Percentiles rank a stretch among this genome's conserved stretches.
phyloP scores from a whole-genome alignment of 805 yeast species.

The Barnettozyma salicaria region DNA sequence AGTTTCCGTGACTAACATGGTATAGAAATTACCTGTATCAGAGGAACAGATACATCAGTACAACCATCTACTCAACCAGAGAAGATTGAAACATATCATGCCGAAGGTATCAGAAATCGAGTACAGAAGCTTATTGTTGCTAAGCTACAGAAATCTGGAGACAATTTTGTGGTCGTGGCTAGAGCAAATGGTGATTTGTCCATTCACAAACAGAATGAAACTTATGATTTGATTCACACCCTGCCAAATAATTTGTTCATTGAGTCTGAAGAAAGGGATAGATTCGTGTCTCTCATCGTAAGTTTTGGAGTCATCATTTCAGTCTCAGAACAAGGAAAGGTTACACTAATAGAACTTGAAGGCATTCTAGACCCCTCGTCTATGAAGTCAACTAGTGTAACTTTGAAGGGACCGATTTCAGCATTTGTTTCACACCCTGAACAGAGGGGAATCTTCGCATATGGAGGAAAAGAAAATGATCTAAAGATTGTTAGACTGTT shows the following conservation, averaged over 20 bases:
- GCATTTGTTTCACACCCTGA: slow-evolving; percentile 44
- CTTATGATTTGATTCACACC: slow-evolving; percentile 21
- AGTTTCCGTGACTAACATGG: slow-evolving; percentile 1
- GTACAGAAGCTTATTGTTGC: slow-evolving; percentile 36
- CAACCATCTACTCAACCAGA: slow-evolving; percentile 62
- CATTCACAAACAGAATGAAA: slow-evolving; percentile 31
- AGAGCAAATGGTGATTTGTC: slow-evolving; percentile 41
- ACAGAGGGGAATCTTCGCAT: slow-evolving; percentile 53
- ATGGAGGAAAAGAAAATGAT: slow-evolving; percentile 84
- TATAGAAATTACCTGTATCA: slow-evolving; percentile 48
- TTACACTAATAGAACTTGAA: slow-evolving; percentile 26
- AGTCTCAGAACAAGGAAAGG: slow-evolving; percentile 32
- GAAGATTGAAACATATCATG: slow-evolving; percentile 39
- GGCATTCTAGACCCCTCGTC: slow-evolving; percentile 10
- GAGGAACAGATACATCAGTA: slow-evolving; percentile 76
- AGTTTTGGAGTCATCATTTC: slow-evolving; percentile 26
- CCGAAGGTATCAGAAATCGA: slow-evolving; percentile 34
- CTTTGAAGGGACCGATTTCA: slow-evolving; percentile 43
- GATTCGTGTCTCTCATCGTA: slow-evolving; percentile 33
- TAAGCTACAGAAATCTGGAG: slow-evolving; percentile 27
- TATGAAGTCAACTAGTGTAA: slow-evolving; percentile 18
- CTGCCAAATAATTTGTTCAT: slow-evolving; percentile 10
- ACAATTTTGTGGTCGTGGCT: slow-evolving; percentile 35
- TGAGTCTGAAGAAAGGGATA: slow-evolving; percentile 26
- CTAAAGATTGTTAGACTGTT: slow-evolving; percentile 43